Base-by-base conservation (phyloP, 768 basidiomycete genomes). In the Hypholoma sublateritium region DNA sequence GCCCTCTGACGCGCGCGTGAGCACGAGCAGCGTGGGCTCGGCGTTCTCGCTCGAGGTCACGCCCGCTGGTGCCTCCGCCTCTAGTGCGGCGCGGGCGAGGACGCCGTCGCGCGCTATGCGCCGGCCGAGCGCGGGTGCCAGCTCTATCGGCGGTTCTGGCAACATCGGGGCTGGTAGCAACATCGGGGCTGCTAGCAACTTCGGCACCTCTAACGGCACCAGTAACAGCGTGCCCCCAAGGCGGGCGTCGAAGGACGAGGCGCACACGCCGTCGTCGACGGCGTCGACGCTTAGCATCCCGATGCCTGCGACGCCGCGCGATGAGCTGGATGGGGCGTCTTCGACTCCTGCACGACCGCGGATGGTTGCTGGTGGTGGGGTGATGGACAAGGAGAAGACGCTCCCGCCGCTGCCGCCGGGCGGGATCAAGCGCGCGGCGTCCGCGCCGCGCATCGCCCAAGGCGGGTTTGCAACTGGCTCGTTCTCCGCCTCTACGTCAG, bases 261-360 rank as follows among this genome's bases (percentile, higher is more conserved):
- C 67, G 5, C 55, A 61, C 12, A 71, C 73, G 3, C 69, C 69
- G 0, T 74, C 74, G 8, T 74, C 74, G 19, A 70, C 72, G 1
- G 67, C 72, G 1, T 75, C 73, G 14, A 69, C 72, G 12, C 43
- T 73, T 24, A 74, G 73, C 59, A 72, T 72, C 16, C 69, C 72
- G 0, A 55, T 71, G 58, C 74, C 74, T 9, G 44, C 66, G 11
- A 75, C 76, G 4, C 73, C 75, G 28, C 43, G 43, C n/a, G 53
- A 61, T 43, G 70, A 74, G n/a, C 53, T 67, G 2, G 53, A 57
- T 36, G n/a, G n/a, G n/a, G 39, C 45, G 37, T 35, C 49, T 13
- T 62, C 58, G 21, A 25, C 46, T 37, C n/a, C n/a, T n/a, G n/a
- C n/a, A n/a, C n/a, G n/a, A n/a, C n/a, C n/a, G n/a, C n/a, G n/a